phyloP scores from a whole-genome alignment of 768 basidiomycete species.

The Cystobasidium ongulense region DNA sequence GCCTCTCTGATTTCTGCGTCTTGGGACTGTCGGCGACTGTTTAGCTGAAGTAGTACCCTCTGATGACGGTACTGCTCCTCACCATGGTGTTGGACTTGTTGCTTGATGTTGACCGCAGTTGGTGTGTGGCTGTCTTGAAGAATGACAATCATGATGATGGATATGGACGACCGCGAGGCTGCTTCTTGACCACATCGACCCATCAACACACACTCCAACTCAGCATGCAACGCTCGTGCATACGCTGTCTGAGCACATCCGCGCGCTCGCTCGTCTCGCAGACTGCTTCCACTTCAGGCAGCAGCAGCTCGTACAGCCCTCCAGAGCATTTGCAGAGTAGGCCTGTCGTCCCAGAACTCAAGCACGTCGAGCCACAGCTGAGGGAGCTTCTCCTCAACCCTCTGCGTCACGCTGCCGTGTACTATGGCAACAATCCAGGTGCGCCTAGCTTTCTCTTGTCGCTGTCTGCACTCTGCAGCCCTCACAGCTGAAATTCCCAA shows the following conservation, averaged over 20 bases:
- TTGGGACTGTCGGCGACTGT: constrained; percentile 1
- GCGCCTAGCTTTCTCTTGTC: not conserved
- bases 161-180: no score
- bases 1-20: constrained; percentile 33
- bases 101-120: not conserved
- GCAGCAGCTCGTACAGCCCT: not conserved
- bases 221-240: not conserved
- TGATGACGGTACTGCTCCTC: not conserved
- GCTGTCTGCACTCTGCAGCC: not conserved
- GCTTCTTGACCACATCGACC: no score
- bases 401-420: not conserved
- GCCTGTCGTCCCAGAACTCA: not conserved
- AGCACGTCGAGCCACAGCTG: not conserved
- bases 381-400: not conserved
- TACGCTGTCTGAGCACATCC: not conserved
- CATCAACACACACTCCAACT: no score
- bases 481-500: not conserved
- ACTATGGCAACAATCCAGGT: not conserved
- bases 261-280: not conserved
- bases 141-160: not conserved
- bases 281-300: not conserved
- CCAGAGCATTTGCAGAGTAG: no score
- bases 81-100: not conserved
- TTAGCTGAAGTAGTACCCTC: not conserved
- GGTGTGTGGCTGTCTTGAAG: not conserved